Evolutionary conservation across 2,329 filamentous ascomycete genomes (phyloP), one percentile per base, ranked within the genome.

Genomic region (Fusarium coicis): DNA sequence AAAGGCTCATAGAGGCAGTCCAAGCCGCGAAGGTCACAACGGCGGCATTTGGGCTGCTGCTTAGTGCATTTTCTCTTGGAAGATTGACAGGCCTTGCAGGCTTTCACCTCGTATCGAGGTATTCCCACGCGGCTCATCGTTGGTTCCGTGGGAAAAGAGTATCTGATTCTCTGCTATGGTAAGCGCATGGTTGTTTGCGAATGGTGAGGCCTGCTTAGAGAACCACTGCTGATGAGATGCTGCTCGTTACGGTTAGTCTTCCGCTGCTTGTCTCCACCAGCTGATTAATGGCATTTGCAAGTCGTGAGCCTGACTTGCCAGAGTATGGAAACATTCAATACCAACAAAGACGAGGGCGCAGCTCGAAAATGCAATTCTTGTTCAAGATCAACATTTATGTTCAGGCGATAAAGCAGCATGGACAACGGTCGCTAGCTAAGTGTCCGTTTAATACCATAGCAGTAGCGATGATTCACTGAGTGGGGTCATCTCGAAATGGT

Each of bases 41-140:
- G 66, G 6, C 44, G 70, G 34, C 73, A 75, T 39, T 43, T 50
- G 10, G 74, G 74, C 12, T 68, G 57, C 32, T 72, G 63, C n/a
- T 63, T 74, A 5, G 60, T 70, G 30, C 74, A 76, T 30, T 70
- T 76, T 12, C 74, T 58, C 36, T 76, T 76, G 3, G 74, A 59
- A 4, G 26, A 64, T 10, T 67, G 68, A 44, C 74, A 76, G 7
- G 69, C 43, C 34, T 50, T 58, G 26, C 72, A 74, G 4, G 67
- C 64, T 16, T 67, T 72, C 34, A 71, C 43, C 3, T 56, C 47
- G 30, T 30, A 30, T 21, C 21, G 50, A 7, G 3, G 14, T 26
- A 67, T 43, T 28, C 26, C 19, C 10, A 5, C 5, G 0, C 14
- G 44, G 19, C 26, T 16, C 26, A 8, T 47, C 14, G 44, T 7